Conservation (phyloP, 2,329 filamentous ascomycete genomes). For the Trichoderma endophyticum region DNA sequence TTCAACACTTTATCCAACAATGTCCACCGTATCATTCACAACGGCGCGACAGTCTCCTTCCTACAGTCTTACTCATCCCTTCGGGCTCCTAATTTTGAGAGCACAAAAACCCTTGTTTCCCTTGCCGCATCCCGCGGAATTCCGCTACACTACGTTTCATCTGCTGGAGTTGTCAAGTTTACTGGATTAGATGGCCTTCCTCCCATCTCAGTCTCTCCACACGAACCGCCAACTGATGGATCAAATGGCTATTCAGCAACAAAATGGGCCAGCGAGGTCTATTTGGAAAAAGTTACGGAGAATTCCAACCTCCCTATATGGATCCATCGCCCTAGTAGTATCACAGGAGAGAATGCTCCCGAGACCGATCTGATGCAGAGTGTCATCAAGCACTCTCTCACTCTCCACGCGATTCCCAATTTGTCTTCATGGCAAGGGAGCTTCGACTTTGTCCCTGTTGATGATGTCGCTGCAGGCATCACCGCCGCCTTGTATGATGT, state of each 20-base stretch:
- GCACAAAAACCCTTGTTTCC: constrained; percentile 28
- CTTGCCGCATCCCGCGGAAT: constrained; percentile 25
- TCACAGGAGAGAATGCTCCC: constrained; percentile 23
- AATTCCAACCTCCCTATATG: constrained; percentile 24
- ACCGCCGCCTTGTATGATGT: neutral
- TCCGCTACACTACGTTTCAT: constrained; percentile 36
- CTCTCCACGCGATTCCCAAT: neutral
- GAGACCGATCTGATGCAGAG: constrained; percentile 18
- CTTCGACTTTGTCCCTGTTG: constrained; percentile 1
- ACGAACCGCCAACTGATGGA: constrained; percentile 22
- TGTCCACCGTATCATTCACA: neutral
- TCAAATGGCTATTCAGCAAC: constrained; percentile 31
- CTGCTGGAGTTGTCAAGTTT: constrained; percentile 24
- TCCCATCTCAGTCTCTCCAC: neutral
- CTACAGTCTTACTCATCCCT: neutral
- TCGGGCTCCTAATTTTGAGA: neutral
- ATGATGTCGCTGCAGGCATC: neutral
- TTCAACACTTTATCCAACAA: neutral
- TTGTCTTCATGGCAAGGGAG: neutral
- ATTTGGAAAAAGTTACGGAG: constrained; percentile 27
- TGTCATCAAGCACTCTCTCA: constrained; percentile 4
- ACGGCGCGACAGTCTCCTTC: neutral
- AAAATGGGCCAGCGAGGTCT: constrained; percentile 34
- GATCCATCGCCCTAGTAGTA: constrained; percentile 29
- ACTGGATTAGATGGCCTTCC: neutral